These are phyloP conservation scores for Senecio squalidus DNA, from an alignment of 140 eudicot species.

Conservation along the genomic window DNA sequence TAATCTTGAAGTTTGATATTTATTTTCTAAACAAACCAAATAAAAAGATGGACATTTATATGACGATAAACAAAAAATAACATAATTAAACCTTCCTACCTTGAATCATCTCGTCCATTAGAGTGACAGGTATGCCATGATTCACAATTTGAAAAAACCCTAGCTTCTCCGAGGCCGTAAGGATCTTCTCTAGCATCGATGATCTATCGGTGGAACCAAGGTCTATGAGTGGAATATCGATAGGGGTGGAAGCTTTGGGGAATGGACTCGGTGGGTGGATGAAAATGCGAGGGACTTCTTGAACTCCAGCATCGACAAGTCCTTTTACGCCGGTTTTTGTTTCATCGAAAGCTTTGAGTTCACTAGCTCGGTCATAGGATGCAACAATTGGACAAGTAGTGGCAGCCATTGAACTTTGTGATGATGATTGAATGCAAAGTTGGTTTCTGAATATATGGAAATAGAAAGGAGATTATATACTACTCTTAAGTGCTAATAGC, in stretches of 20 bases:
- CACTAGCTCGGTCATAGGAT: slow-evolving; percentile 21
- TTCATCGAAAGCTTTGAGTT: slow-evolving; percentile 33
- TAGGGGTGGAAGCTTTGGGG: not conserved
- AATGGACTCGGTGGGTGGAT: slow-evolving; percentile 17
- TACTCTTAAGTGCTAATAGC: no score
- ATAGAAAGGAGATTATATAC: no score
- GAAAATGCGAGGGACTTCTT: slow-evolving; percentile 30
- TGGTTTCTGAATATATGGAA: not conserved
- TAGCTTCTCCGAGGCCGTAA: slow-evolving; percentile 29
- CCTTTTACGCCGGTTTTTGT: slow-evolving; percentile 36
- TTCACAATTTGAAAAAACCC: slow-evolving; percentile 50
- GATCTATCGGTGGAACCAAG: slow-evolving; percentile 6
- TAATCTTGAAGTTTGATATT: no score
- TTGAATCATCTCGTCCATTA: slow-evolving; percentile 29
- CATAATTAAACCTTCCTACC: no score
- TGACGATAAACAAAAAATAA: no score
- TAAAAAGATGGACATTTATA: no score
- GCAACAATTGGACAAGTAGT: not conserved
- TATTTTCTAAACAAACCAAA: no score
- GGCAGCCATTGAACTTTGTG: slow-evolving; percentile 24
- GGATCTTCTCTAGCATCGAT: slow-evolving; percentile 15
- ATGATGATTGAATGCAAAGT: not conserved
- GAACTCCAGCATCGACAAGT: slow-evolving; percentile 31
- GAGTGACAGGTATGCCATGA: slow-evolving; percentile 37
- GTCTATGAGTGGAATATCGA: slow-evolving; percentile 35